Base-by-base conservation (phyloP, 805 yeast species). In the Candida suzukii region DNA sequence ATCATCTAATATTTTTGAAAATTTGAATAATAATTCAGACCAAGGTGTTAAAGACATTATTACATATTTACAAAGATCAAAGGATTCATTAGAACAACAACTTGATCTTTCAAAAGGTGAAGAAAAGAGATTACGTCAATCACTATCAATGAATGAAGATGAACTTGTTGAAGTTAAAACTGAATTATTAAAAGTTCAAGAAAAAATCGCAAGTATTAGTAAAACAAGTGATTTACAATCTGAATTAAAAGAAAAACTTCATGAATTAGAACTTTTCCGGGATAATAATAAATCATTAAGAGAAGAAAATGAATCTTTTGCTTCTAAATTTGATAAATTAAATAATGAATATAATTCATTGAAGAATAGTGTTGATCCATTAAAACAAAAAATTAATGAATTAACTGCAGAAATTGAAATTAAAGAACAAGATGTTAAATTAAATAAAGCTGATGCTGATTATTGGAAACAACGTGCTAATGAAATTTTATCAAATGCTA, bases 41-140 rank as follows among this genome's bases (percentile, higher is more conserved):
- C 52, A 53, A 37, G 71, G 67, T 39, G 53, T 71, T 47, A 67
- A 70, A 32, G 80, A 80, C 46, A 70, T 87, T 22, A 63, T 88
- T 28, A 56, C 70, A 2, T 80, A 73, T 51, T 64, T 88, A 43
- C 80, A 90, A 36, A 77, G 82, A 46, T 95, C 86, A 49, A 83
- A 81, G 52, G 95, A 88, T 46, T 67, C 80, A 4, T 68, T 80
- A 1, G 81, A 78, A 37, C 71, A 78, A 9, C 83, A 80, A 50
- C 63, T 78, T 25, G 76, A 74, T 36, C 63, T 67, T 30, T 59
- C 73, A 3, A 56, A 61, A 11, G 75, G 78, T 43, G 93, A 84
- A 49, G 70, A 71, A 42, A 67, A 65, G 29, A 65, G 74, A 30
- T 60, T 79, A 24, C 71, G 75, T 46, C 76, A 74, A 44, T 70